Evolutionary conservation across 345 rosid species (phyloP).

Genomic region (Citrus cavaleriei): DNA sequence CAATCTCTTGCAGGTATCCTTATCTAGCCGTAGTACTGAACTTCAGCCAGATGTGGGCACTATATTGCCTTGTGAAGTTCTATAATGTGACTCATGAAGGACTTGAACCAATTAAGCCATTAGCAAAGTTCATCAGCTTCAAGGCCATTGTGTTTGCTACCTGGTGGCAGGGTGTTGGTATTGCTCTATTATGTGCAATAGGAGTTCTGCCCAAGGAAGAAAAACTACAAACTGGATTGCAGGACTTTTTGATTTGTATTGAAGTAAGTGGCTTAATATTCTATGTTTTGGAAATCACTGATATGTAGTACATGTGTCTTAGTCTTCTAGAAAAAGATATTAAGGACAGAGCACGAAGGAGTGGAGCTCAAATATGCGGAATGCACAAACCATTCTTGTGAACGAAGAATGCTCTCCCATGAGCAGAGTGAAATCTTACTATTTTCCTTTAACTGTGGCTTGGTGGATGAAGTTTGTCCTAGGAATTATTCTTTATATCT

Average conservation of each 20-base stretch:
- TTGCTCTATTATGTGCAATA: constrained; percentile 56
- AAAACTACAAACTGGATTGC: constrained; percentile 52
- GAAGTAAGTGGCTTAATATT: constrained; percentile 46
- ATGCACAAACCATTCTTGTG: background rate
- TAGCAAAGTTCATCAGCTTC: constrained; percentile 89
- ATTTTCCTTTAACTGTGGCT: background rate
- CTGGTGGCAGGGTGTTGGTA: constrained; percentile 96
- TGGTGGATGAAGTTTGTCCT: background rate
- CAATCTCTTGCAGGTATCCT: constrained; percentile 57
- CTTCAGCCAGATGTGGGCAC: constrained; percentile 97
- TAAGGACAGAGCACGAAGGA: background rate
- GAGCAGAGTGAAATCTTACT: background rate
- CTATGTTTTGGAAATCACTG: background rate
- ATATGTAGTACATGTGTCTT: background rate
- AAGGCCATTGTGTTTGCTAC: constrained; percentile 91
- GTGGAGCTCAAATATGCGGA: background rate
- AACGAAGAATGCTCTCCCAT: background rate
- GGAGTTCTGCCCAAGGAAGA: constrained; percentile 61
- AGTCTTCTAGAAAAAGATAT: background rate
- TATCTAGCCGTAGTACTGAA: constrained; percentile 66
- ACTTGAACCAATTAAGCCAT: constrained; percentile 70
- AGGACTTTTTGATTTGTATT: constrained; percentile 78
- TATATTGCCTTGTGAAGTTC: constrained; percentile 88
- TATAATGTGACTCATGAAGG: constrained; percentile 72
- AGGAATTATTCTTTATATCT: background rate